Conservation (phyloP, 768 basidiomycete genomes). For the Nevesoporus exiguus region DNA sequence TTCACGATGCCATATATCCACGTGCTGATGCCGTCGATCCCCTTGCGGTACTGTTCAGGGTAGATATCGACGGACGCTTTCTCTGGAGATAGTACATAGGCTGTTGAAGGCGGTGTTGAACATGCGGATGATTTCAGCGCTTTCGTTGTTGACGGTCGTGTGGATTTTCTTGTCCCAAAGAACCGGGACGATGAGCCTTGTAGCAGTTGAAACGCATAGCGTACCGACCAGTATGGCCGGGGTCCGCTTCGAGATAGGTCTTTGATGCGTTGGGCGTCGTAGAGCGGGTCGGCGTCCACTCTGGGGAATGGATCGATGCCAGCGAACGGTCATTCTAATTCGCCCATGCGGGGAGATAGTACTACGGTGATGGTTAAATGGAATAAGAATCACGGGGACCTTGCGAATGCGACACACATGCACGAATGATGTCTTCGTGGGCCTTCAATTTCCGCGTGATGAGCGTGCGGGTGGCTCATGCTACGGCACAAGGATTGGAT, state of each 20-base stretch:
- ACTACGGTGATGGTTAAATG: constrained; percentile 69
- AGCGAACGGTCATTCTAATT: constrained; percentile 85
- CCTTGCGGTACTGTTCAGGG: constrained; percentile 61
- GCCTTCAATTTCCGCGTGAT: constrained; percentile 92
- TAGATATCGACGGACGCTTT: constrained; percentile 72
- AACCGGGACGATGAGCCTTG: constrained; percentile 78
- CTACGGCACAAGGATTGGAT: constrained; percentile 33
- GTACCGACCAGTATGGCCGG: constrained; percentile 67
- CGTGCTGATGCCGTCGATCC: constrained; percentile 82
- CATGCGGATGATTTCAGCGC: constrained; percentile 91
- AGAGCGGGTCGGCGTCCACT: constrained; percentile 75
- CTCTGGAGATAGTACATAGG: constrained; percentile 60
- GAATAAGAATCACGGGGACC: not conserved
- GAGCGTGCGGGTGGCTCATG: constrained; percentile 91
- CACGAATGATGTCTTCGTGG: constrained; percentile 78
- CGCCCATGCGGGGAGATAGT: constrained; percentile 84
- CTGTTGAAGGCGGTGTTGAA: constrained; percentile 86
- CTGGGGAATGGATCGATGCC: constrained; percentile 63
- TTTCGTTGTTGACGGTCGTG: constrained; percentile 95
- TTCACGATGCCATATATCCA: constrained; percentile 87
- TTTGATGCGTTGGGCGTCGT: constrained; percentile 65
- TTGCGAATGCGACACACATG: constrained; percentile 25
- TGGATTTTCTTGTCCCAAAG: constrained; percentile 90
- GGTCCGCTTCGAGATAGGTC: constrained; percentile 79
- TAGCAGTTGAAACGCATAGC: not conserved